Base-by-base conservation (phyloP, 108 stramenopile species). In the Nitzschia putrida region DNA sequence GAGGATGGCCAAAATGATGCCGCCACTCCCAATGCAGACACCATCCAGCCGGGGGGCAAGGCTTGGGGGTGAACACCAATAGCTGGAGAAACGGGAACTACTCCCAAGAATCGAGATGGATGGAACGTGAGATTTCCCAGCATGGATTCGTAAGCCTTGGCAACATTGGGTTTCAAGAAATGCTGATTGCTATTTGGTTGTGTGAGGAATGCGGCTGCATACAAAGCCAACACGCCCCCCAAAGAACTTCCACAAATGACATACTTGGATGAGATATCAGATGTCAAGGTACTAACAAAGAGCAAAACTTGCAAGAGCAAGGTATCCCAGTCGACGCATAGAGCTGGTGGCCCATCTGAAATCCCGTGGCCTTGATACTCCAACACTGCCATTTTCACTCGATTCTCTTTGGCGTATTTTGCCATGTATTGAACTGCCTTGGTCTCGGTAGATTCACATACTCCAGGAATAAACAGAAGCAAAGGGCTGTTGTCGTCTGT, bases 381-480 rank as follows among this genome's bases (percentile, higher is more conserved):
- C 18, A 85, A 21, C 3, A 77, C 78, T 14, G 68, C 76, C 50
- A 85, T 47, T 39, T 53, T 41, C 55, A 82, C 77, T 6, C 24
- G 9, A 34, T 57, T 25, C 4, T 39, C 51, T n/a, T 55, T 40
- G 18, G 69, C 52, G 23, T 56, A 59, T 34, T 57, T 21, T 21
- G 76, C 81, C 42, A 82, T 44, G 8, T 61, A 34, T 68, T 82
- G 79, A 9, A 83, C 79, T n/a, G 66, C 68, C 72, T n/a, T 45
- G 5, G 84, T 85, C 53, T 85, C 81, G 20, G 74, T 69, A 23
- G 80, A 82, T 63, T 82, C 84, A 63, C 84, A 85, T 50, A 85
- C 57, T 20, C 84, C 84, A 41, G 77, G 84, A 69, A 81, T 52
- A 40, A 56, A 80, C 12, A 71, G 40, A 5, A 85, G 58, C 21